Base-by-base conservation (phyloP, 352 stramenopile genomes). In the Phytophthora parvispora region DNA sequence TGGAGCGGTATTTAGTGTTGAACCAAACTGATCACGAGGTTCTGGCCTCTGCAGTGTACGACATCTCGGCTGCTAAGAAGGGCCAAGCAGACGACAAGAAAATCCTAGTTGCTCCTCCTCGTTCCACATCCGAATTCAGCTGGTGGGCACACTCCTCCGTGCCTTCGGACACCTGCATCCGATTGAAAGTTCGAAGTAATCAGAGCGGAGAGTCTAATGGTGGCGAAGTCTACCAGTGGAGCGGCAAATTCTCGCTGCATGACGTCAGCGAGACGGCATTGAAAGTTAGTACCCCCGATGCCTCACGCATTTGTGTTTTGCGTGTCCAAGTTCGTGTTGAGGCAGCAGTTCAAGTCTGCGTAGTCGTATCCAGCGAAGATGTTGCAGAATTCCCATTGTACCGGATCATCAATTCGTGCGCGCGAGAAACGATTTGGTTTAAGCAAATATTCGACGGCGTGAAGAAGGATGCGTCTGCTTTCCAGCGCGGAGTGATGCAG, bases 281-380 rank as follows among this genome's bases (percentile, higher is more conserved):
- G 28, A 97, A 97, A 64, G 61, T 94, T n/a, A 94, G 86, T 58
- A 97, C 92, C 68, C 85, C 83, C 53, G 87, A 91, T 57, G 90
- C 89, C 3, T 89, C 81, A 56, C 75, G 89, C 13, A 85, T 95
- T n/a, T 77, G 87, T n/a, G 84, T 96, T 13, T 56, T 96, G 2
- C 88, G 90, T 2, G 75, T 95, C 24, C 86, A 97, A 68, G 84
- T 96, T 32, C 86, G 88, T 10, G 79, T 95, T 1, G 82, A 96
- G 42, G 84, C 78, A 13, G 79, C 80, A 1, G 81, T 95, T 6
- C 87, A 90, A 36, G 86, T 93, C 9, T 95, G 86, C 48, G 60
- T 96, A 16, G 70, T 97, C 7, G 56, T 97, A 8, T 92, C 78
- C 8, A 87, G 72, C 38, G 89, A 97, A 66, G 84, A 97, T 52